Conservation (phyloP, 441 rosid genomes). For the Gossypium schwendimanii region DNA sequence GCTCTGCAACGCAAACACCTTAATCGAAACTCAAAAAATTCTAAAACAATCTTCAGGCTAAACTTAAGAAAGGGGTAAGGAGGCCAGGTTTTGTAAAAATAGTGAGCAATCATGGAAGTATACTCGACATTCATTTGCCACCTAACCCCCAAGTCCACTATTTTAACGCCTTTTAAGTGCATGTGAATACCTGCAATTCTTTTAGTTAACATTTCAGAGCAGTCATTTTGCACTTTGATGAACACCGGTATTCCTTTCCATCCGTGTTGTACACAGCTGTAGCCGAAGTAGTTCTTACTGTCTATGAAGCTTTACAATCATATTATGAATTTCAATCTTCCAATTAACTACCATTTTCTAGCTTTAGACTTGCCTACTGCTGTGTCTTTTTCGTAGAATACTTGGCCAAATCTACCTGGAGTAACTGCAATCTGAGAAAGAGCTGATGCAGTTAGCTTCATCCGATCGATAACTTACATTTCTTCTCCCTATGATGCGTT, state of each 20-base stretch:
- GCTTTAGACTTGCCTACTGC: neutral
- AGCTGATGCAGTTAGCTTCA: neutral
- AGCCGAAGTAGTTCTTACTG: neutral
- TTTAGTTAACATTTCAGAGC: neutral
- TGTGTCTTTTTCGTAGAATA: neutral
- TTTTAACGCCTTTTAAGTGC: neutral
- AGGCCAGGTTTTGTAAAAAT: neutral
- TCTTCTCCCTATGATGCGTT: neutral
- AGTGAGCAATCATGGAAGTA: conserved; percentile 3
- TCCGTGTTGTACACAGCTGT: neutral
- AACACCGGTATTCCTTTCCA: neutral
- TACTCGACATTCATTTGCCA: neutral
- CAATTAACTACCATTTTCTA: neutral
- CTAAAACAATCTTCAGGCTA: neutral
- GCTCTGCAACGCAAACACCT: neutral
- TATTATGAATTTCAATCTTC: neutral
- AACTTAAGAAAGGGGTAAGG: neutral
- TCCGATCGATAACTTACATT: neutral
- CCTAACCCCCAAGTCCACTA: neutral
- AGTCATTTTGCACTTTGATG: neutral
- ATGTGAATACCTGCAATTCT: neutral
- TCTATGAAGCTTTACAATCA: neutral
- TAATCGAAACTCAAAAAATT: neutral
- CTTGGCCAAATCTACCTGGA: neutral
- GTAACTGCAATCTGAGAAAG: neutral